Evolutionary conservation across 2,329 filamentous ascomycete species (phyloP), one percentile per base, ranked within the genome.

Genomic region (Neonectria neomacrospora): DNA sequence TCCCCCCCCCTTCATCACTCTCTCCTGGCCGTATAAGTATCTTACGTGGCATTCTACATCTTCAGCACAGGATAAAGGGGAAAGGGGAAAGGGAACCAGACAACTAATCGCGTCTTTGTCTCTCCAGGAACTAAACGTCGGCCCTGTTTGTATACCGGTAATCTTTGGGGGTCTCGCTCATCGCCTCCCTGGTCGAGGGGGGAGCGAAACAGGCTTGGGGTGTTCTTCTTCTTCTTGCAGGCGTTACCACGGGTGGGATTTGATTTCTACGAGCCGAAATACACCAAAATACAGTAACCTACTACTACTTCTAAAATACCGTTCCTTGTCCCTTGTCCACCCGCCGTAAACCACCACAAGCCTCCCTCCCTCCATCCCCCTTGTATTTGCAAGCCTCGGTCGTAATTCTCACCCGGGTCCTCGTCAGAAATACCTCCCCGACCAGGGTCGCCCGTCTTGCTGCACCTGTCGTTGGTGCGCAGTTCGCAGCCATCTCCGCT

Each of bases 51-150:
- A 61, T 65, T 37, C 55, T 61, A 64, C 67, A 37, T 71, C 65
- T 72, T 59, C 69, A 74, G 71, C 61, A 74, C 71, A 64, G 71
- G 70, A 58, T 74, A 66, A 58, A 54, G 55, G 48, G 54, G 10
- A 45, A 14, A 26, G 23, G 55, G 48, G 54, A 10, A 45, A 14
- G 6, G 23, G 6, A 26, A 26, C 23, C 45, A 50, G 51, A 54
- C 57, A 55, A 59, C 66, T 67, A 64, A 67, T 63, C 50, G 58
- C 54, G 48, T 60, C 52, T 52, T 48, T 63, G 28, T 58, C 57
- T 47, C 47, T 65, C 59, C 69, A 73, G 71, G 71, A 70, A 71
- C 71, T 73, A 70, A 71, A 71, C 47, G 51, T 58, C 16, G 57
- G 2, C 10, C 37, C 18, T 39, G 5, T 7, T 18, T 39, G 65